A percentile compares a stretch with the other conserved stretches of the same genome.
Conservation (phyloP, 2,329 filamentous ascomycete species). For the Scopulariopsis brevicaulis region DNA sequence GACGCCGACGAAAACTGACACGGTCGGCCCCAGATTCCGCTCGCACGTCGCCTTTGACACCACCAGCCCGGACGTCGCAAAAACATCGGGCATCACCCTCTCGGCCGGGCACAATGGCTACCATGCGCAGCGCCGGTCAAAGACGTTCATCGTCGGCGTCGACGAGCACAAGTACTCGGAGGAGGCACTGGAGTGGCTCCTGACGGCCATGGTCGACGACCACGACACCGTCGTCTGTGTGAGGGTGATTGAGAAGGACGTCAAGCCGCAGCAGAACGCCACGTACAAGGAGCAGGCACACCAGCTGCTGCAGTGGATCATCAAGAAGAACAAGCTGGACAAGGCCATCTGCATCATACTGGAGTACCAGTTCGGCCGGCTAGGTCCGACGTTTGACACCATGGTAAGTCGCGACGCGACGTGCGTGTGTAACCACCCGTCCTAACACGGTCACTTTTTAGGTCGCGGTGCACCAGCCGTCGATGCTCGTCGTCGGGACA, state of each 20-base stretch:
- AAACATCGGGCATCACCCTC: conserved; percentile 62
- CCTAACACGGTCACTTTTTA: conserved; percentile 20
- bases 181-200: conserved; percentile 83
- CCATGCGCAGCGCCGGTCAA: conserved; percentile 65
- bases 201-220: conserved; percentile 86
- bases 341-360: conserved; percentile 77
- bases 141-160: conserved; percentile 83
- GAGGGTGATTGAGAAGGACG: conserved; percentile 75
- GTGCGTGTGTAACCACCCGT: neutral
- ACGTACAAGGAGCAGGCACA: conserved; percentile 69
- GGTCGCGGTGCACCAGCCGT: conserved; percentile 88
- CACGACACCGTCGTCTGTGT: conserved; percentile 90
- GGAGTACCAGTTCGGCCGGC: conserved; percentile 80
- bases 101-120: conserved; percentile 83
- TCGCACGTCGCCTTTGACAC: conserved; percentile 52
- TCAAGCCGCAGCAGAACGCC: conserved; percentile 53
- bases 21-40: conserved; percentile 37
- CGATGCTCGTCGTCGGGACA: conserved; percentile 83
- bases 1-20: conserved; percentile 7
- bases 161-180: conserved; percentile 89
- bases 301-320: conserved; percentile 61
- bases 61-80: conserved; percentile 42
- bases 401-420: conserved; percentile 48
- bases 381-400: conserved; percentile 82
- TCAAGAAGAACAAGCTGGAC: conserved; percentile 66